These are phyloP conservation scores for Viridothelium virens DNA, from an alignment of 495 filamentous ascomycete species.

Conservation along the genomic window DNA sequence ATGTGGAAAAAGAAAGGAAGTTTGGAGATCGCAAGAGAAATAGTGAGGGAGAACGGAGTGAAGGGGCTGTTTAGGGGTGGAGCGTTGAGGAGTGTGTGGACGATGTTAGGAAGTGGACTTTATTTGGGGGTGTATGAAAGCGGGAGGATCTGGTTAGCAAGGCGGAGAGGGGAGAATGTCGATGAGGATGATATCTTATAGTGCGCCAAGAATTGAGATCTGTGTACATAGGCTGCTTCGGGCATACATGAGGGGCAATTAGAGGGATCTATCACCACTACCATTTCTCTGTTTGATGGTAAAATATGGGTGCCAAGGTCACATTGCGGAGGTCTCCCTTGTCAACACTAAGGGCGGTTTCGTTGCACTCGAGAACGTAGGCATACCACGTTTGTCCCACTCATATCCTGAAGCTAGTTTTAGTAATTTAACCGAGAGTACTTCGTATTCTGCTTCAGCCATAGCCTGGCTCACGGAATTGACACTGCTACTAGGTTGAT, in stretches of 20 bases:
- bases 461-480: too few relatives aligned
- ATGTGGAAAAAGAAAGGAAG: constrained; percentile 35
- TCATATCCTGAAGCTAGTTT: too few relatives aligned
- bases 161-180: constrained; percentile 36
- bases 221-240: background rate
- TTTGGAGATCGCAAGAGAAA: constrained; percentile 51
- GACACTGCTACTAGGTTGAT: too few relatives aligned
- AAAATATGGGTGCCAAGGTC: too few relatives aligned
- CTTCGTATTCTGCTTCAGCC: too few relatives aligned
- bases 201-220: background rate
- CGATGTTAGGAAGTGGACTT: constrained; percentile 67
- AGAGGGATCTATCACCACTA: background rate
- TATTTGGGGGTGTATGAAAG: constrained; percentile 85
- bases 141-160: constrained; percentile 62
- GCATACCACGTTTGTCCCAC: too few relatives aligned
- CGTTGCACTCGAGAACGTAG: too few relatives aligned
- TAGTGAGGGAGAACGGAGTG: constrained; percentile 56
- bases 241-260: background rate
- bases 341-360: too few relatives aligned
- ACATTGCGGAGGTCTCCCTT: too few relatives aligned
- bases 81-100: constrained; percentile 67
- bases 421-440: too few relatives aligned
- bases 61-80: constrained; percentile 74
- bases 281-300: too few relatives aligned
- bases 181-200: constrained; percentile 25